Percentiles rank a stretch among this genome's conserved stretches.
These are phyloP conservation scores for Yamadazyma membranifaciens DNA, from an alignment of 1,139 yeast species.

Conservation along the genomic window DNA sequence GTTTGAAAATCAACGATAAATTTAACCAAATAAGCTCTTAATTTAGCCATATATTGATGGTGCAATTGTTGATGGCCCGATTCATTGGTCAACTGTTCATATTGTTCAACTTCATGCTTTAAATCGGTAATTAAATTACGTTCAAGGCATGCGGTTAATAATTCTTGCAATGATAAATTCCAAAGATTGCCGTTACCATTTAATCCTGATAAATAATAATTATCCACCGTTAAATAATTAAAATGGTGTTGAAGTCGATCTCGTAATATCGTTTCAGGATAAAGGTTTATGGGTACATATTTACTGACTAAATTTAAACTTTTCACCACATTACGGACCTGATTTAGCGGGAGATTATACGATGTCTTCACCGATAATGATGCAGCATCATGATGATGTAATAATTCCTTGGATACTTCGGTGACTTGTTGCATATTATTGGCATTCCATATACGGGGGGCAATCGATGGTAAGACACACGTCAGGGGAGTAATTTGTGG, in stretches of 20 bases:
- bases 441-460: slow-evolving; percentile 36
- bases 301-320: slow-evolving; percentile 39
- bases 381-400: slow-evolving; percentile 12
- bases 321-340: slow-evolving; percentile 31
- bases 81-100: slow-evolving; percentile 16
- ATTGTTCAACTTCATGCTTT: slow-evolving; percentile 16
- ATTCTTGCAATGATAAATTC: slow-evolving; percentile 42
- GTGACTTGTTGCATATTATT: slow-evolving; percentile 10
- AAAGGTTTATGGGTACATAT: slow-evolving; percentile 35
- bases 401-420: slow-evolving; percentile 9
- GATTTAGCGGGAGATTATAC: slow-evolving; percentile 36
- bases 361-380: slow-evolving; percentile 39
- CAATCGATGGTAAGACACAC: slow-evolving; percentile 56
- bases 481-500: slow-evolving; percentile 72
- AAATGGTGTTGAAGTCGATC: slow-evolving; percentile 35
- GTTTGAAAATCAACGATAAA: slow-evolving; percentile 34
- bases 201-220: slow-evolving; percentile 43
- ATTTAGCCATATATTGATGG: slow-evolving; percentile 17
- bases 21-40: slow-evolving; percentile 27
- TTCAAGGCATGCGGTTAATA: slow-evolving; percentile 47
- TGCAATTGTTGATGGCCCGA: slow-evolving; percentile 12
- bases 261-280: slow-evolving; percentile 41
- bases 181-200: slow-evolving; percentile 48
- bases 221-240: slow-evolving; percentile 50
- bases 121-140: slow-evolving; percentile 43